phyloP scores from a whole-genome alignment of 1,139 yeast genomes.

The Zhuliangozyma parablackwelliae region DNA sequence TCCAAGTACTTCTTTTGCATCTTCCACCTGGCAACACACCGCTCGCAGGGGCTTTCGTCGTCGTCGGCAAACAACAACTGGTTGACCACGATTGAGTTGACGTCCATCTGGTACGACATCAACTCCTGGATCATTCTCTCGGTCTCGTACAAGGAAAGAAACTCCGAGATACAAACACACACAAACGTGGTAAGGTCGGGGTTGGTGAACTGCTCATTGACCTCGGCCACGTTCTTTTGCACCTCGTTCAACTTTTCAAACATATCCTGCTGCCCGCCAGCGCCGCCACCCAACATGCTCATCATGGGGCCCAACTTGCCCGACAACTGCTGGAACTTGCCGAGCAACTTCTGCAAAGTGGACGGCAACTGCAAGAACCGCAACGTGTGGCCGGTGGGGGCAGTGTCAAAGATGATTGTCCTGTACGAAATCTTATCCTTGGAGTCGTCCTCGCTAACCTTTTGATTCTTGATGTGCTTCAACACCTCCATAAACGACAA shows the following conservation, averaged over 20 bases:
- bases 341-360: conserved; percentile 79
- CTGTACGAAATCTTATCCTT: conserved; percentile 48
- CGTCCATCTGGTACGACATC: conserved; percentile 92
- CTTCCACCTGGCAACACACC: conserved; percentile 90
- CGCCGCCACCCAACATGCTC: conserved; percentile 69
- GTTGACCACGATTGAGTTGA: conserved; percentile 90
- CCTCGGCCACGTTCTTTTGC: conserved; percentile 78
- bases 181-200: conserved; percentile 95
- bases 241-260: conserved; percentile 78
- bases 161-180: conserved; percentile 96
- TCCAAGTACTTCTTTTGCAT: conserved; percentile 94
- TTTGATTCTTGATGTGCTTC: conserved; percentile 88
- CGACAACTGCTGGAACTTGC: conserved; percentile 81
- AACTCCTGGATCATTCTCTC: conserved; percentile 96
- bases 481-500: conserved; percentile 95
- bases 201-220: conserved; percentile 89
- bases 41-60: conserved; percentile 65
- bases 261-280: conserved; percentile 70
- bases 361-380: conserved; percentile 92
- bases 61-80: conserved; percentile 84
- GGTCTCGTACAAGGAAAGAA: conserved; percentile 89
- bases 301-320: conserved; percentile 90
- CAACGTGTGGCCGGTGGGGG: conserved; percentile 97
- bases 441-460: conserved; percentile 18
- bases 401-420: conserved; percentile 94